phyloP scores from a whole-genome alignment of 2,329 filamentous ascomycete genomes.

The Colletotrichum orchidophilum region DNA sequence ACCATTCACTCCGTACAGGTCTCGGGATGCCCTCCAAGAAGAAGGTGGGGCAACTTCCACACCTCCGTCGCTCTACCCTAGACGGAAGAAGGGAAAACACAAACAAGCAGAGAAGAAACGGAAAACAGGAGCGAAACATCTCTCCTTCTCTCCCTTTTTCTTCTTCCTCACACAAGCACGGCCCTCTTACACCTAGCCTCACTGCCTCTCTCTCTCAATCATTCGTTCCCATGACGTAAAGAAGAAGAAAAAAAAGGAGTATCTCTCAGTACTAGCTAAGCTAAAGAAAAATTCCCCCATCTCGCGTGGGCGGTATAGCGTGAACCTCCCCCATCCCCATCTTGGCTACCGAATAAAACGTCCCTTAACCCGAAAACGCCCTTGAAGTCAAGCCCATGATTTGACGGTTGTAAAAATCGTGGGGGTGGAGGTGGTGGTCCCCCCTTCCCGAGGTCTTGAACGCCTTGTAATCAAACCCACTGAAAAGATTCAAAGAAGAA shows the following conservation, averaged over 20 bases:
- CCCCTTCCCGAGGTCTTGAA: not conserved
- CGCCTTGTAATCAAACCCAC: constrained; percentile 7
- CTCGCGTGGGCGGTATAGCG: not conserved
- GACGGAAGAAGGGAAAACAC: not conserved
- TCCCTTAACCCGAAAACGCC: not conserved
- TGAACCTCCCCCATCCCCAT: not conserved
- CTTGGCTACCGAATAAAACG: not conserved
- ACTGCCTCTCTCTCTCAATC: not conserved
- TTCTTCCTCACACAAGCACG: no score
- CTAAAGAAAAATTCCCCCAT: not conserved
- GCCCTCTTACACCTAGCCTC: no score
- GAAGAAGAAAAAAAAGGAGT: not conserved
- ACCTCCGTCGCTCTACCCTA: not conserved
- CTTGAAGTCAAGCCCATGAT: constrained; percentile 7
- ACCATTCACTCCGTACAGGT: not conserved
- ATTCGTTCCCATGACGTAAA: not conserved
- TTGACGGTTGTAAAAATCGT: not conserved
- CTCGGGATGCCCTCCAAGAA: no score
- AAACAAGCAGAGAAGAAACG: not conserved
- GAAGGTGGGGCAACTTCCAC: not conserved
- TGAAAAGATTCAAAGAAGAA: not conserved
- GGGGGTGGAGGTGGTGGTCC: not conserved
- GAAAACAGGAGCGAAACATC: not conserved
- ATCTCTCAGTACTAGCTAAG: not conserved
- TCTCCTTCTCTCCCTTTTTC: not conserved